A percentile compares a stretch with the other conserved stretches of the same genome.
Conservation (phyloP, 2,329 filamentous ascomycete genomes). For the Coniosporium tulheliwenetii region DNA sequence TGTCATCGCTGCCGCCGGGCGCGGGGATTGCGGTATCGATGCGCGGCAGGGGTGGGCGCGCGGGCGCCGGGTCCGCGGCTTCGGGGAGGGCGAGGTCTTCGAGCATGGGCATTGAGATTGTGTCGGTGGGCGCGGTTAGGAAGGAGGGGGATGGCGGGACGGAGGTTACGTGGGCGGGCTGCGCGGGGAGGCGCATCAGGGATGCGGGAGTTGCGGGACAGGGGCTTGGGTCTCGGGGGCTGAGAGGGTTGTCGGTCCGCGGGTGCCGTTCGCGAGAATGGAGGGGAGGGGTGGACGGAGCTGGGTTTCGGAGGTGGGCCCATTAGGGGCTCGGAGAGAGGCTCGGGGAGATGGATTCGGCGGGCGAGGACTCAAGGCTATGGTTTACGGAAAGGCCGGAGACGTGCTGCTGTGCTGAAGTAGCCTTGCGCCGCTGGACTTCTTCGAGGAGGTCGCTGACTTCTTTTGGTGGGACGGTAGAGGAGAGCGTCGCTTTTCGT, state of each 20-base stretch:
- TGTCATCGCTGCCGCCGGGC: constrained; percentile 31
- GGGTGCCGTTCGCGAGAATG: constrained; percentile 32
- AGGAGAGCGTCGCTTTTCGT: constrained; percentile 26
- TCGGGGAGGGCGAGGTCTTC: constrained; percentile 61
- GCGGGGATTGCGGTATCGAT: constrained; percentile 31
- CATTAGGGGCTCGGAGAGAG: constrained; percentile 30
- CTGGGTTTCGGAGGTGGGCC: constrained; percentile 47
- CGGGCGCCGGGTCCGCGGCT: constrained; percentile 39
- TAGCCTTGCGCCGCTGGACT: constrained; percentile 12
- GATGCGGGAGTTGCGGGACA: constrained; percentile 70
- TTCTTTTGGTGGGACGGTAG: constrained; percentile 29
- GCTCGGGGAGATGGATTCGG: constrained; percentile 34
- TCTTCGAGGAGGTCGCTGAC: constrained; percentile 24
- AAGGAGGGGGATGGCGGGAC: no score
- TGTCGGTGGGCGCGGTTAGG: constrained; percentile 6
- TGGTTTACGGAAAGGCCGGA: constrained; percentile 6
- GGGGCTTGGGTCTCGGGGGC: constrained; percentile 10
- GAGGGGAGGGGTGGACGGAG: constrained; percentile 51
- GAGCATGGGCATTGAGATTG: constrained; percentile 18
- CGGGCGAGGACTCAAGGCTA: constrained; percentile 25
- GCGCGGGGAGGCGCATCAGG: constrained; percentile 43
- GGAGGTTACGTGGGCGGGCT: neutral
- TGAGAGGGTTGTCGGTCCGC: constrained; percentile 11
- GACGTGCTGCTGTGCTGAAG: constrained; percentile 9
- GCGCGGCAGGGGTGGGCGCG: constrained; percentile 30